phyloP scores from a whole-genome alignment of 345 rosid genomes.

The Populus simonii region DNA sequence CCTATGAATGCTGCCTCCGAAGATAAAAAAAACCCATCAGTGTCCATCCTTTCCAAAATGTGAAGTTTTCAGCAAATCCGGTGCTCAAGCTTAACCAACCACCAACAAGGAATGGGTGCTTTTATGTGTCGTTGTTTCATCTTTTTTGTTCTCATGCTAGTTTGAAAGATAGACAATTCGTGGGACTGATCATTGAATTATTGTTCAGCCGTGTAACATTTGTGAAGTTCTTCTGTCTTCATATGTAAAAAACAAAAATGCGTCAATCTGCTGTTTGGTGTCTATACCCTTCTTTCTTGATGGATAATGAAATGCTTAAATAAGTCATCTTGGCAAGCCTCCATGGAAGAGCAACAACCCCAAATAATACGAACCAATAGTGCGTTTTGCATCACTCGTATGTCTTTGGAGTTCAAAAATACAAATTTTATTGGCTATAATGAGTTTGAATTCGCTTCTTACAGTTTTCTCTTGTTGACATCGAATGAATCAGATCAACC shows the following conservation, averaged over 20 bases:
- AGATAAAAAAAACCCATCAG: no score
- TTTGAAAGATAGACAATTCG: no score
- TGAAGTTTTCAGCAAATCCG: no score
- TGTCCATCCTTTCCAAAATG: neutral
- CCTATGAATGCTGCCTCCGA: no score
- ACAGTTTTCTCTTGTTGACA: slow-evolving; percentile 20
- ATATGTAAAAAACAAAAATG: neutral
- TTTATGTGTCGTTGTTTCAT: no score
- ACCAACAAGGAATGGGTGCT: no score
- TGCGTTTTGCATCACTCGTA: neutral
- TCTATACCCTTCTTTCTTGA: no score
- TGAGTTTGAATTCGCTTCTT: slow-evolving; percentile 14
- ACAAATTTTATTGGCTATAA: slow-evolving; percentile 19
- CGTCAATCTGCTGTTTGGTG: neutral
- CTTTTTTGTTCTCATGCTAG: no score
- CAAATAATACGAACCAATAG: neutral
- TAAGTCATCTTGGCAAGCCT: neutral
- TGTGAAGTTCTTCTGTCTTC: neutral
- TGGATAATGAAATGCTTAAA: no score
- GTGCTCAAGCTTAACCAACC: no score
- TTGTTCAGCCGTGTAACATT: no score
- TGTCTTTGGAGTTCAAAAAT: neutral
- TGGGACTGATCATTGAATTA: no score
- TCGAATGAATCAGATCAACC: slow-evolving; percentile 21
- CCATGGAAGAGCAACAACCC: neutral